Conservation (phyloP, 768 basidiomycete genomes). For the Tulasnella sp. region DNA sequence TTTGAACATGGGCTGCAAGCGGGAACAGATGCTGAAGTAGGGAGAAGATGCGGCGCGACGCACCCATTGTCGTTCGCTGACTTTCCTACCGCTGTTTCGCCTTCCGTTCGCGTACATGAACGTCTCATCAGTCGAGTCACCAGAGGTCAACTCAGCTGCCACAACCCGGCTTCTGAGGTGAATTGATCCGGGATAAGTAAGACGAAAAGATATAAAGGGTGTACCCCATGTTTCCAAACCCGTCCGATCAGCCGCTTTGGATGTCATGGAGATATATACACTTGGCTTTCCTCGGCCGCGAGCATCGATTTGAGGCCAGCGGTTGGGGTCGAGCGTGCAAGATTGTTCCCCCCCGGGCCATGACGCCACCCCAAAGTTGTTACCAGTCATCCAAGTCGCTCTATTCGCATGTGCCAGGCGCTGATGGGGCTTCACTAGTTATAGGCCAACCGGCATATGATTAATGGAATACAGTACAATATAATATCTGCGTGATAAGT, state of each 20-base stretch:
- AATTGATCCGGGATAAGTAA: background rate
- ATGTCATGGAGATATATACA: background rate
- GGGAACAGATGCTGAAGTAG: background rate
- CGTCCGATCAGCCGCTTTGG: too few species aligned
- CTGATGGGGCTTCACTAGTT: too few species aligned
- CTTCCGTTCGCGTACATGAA: background rate
- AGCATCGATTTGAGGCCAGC: too few species aligned
- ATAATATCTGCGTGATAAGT: too few species aligned
- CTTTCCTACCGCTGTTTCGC: constrained; percentile 32
- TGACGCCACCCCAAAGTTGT: too few species aligned
- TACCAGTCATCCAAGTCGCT: too few species aligned
- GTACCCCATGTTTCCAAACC: background rate
- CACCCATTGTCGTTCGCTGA: constrained; percentile 97
- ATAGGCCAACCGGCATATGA: too few species aligned
- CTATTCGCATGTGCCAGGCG: too few species aligned
- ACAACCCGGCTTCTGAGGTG: background rate
- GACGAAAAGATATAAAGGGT: background rate
- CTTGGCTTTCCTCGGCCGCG: background rate
- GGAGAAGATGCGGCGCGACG: constrained; percentile 35
- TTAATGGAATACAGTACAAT: too few species aligned
- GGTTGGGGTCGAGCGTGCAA: too few species aligned
- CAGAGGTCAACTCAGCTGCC: background rate
- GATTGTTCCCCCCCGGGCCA: too few species aligned
- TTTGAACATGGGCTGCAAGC: background rate
- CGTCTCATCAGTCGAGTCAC: background rate